Evolutionary conservation across 306 rosid genomes (phyloP).

Genomic region (Medicago truncatula): DNA sequence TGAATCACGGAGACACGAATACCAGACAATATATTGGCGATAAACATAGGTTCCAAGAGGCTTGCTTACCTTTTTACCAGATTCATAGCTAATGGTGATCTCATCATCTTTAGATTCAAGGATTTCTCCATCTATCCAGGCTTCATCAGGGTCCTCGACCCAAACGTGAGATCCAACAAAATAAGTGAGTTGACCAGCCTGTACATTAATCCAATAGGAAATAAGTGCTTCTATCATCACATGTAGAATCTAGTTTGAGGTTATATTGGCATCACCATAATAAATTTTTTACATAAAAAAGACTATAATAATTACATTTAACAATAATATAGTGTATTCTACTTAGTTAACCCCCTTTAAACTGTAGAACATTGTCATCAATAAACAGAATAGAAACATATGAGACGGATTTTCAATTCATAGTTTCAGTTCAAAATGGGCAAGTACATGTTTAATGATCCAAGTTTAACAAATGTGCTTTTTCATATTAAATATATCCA

Average conservation of each 20-base stretch:
- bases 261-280: slow-evolving; percentile 15
- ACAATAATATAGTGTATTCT: too few species aligned
- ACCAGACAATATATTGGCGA: not conserved
- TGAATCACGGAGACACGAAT: not conserved
- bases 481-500: not conserved
- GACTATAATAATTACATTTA: not conserved
- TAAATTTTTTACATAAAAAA: slow-evolving; percentile 4
- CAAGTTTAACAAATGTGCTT: too few species aligned
- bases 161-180: slow-evolving; percentile 74
- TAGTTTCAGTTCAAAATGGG: too few species aligned
- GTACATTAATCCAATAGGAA: slow-evolving; percentile 45
- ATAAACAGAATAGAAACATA: too few species aligned
- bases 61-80: slow-evolving; percentile 76
- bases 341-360: too few species aligned
- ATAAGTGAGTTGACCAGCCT: slow-evolving; percentile 64
- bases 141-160: slow-evolving; percentile 75
- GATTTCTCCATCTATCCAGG: slow-evolving; percentile 91
- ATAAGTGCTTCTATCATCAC: slow-evolving; percentile 34
- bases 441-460: too few species aligned
- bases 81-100: slow-evolving; percentile 52
- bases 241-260: not conserved
- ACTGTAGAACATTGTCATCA: too few species aligned
- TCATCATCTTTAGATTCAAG: slow-evolving; percentile 55
- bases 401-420: too few species aligned
- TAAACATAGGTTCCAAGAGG: slow-evolving; percentile 26